Conservation (phyloP, 2,329 filamentous ascomycete genomes). For the Huntiella savannae region DNA sequence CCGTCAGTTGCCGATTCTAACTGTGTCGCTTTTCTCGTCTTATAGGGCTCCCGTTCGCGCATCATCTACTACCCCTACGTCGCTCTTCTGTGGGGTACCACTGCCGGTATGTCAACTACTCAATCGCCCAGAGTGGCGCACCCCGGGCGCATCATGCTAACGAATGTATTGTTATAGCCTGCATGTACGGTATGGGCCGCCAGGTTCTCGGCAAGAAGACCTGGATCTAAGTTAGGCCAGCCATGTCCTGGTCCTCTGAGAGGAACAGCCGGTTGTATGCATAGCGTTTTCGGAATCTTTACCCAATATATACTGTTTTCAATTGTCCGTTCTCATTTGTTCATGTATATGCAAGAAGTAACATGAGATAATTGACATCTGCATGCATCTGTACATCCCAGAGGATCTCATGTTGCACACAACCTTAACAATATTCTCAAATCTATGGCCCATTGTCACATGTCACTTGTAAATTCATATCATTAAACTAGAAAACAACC, state of each 20-base stretch:
- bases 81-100: constrained; percentile 39
- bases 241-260: background rate
- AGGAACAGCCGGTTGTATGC: background rate
- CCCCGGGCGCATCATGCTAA: constrained; percentile 11
- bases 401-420: no score
- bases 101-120: constrained; percentile 33
- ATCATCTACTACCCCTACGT: constrained; percentile 51
- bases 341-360: background rate
- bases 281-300: background rate
- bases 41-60: constrained; percentile 44
- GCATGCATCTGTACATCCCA: no score
- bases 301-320: background rate
- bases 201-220: constrained; percentile 63
- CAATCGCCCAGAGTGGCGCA: background rate
- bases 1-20: constrained; percentile 11
- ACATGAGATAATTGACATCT: no score
- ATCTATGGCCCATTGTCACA: no score
- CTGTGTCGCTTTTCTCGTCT: constrained; percentile 1
- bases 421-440: no score
- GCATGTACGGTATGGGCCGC: constrained; percentile 55
- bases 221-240: constrained; percentile 34
- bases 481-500: constrained; percentile 4
- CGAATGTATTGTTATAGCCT: constrained; percentile 20
- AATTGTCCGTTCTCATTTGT: background rate
- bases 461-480: background rate